Conservation (phyloP, 2,329 filamentous ascomycete species). For the Fusarium torulosum region DNA sequence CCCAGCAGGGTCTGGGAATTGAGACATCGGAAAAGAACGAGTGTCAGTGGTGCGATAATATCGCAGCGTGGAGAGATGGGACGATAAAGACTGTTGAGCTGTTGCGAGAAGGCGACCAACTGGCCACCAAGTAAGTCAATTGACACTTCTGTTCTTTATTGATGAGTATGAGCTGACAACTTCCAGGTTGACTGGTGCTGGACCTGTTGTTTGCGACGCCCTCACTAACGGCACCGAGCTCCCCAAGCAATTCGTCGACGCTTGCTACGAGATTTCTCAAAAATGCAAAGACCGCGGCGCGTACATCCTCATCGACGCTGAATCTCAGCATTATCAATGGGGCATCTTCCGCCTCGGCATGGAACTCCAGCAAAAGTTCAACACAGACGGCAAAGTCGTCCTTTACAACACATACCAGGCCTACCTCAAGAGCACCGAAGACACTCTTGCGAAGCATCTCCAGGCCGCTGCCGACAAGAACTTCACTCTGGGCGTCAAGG, state of each 20-base stretch:
- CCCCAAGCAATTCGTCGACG: conserved; percentile 58
- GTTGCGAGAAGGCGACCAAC: conserved; percentile 52
- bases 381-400: conserved; percentile 53
- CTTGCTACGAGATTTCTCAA: conserved; percentile 56
- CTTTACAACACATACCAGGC: conserved; percentile 68
- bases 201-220: conserved; percentile 54
- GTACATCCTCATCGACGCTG: conserved; percentile 61
- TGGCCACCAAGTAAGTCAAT: conserved; percentile 55
- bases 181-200: conserved; percentile 58
- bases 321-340: conserved; percentile 59
- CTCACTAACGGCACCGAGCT: conserved; percentile 53
- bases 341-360: conserved; percentile 54
- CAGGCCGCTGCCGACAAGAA: conserved; percentile 57
- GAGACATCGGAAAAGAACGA: conserved; percentile 57
- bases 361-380: conserved; percentile 55
- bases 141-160: background rate
- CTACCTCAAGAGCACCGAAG: conserved; percentile 64
- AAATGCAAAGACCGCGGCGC: conserved; percentile 56
- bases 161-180: background rate
- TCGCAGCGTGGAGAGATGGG: conserved; percentile 55
- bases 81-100: conserved; percentile 51
- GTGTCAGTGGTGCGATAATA: conserved; percentile 53
- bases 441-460: conserved; percentile 60
- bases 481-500: conserved; percentile 67
- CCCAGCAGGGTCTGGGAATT: conserved; percentile 36